A percentile compares a stretch with the other conserved stretches of the same genome.
phyloP scores from a whole-genome alignment of 352 stramenopile species.

The Phytophthora ramorum region DNA sequence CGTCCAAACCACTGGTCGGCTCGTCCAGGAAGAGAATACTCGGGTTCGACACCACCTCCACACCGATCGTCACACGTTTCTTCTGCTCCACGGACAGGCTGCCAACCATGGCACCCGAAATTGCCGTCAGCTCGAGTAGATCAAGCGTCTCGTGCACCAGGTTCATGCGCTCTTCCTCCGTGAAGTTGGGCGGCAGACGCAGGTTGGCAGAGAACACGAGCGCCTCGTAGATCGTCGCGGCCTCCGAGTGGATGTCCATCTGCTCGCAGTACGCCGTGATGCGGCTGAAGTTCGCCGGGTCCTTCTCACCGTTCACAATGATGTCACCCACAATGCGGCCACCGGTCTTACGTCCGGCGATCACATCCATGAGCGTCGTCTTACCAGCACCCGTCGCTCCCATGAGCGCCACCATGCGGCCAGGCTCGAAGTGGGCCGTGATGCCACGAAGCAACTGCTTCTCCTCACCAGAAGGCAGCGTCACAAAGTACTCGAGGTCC shows the following conservation, averaged over 20 bases:
- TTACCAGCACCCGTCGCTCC: slow-evolving; percentile 51
- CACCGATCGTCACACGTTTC: slow-evolving; percentile 84
- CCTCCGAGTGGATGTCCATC: too few relatives aligned
- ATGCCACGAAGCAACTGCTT: slow-evolving; percentile 53
- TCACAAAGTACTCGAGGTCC: slow-evolving; percentile 60
- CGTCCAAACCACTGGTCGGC: slow-evolving; percentile 86
- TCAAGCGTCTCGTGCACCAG: too few relatives aligned
- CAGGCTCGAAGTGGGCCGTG: slow-evolving; percentile 62
- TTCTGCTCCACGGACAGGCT: slow-evolving; percentile 75
- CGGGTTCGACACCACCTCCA: slow-evolving; percentile 92
- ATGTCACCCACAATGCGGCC: too few relatives aligned
- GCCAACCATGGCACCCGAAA: slow-evolving; percentile 55
- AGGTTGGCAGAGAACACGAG: too few relatives aligned
- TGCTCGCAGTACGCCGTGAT: too few relatives aligned
- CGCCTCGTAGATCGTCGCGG: too few relatives aligned
- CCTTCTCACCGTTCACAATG: too few relatives aligned
- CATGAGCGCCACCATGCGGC: slow-evolving; percentile 80
- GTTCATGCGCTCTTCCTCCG: too few relatives aligned
- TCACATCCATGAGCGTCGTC: too few relatives aligned
- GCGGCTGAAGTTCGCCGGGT: too few relatives aligned
- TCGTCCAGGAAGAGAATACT: slow-evolving; percentile 94
- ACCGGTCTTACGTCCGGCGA: too few relatives aligned
- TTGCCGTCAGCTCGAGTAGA: slow-evolving; percentile 51
- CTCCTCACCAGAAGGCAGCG: slow-evolving; percentile 54
- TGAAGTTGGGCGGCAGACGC: too few relatives aligned